Conservation (phyloP, 345 rosid genomes). For the Turritis glabra region DNA sequence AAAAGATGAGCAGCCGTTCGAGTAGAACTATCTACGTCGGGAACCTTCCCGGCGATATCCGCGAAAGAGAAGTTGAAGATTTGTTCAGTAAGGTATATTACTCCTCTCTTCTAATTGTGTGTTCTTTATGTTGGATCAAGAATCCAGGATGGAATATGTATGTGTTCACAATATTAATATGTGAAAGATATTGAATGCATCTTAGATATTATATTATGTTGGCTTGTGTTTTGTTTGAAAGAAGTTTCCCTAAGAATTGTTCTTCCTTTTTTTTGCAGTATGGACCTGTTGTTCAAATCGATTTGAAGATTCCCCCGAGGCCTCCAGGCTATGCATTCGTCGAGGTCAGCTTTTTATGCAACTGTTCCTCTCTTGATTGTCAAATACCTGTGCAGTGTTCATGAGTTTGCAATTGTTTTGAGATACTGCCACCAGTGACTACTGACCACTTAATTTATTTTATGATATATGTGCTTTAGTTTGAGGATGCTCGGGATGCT, state of each 20-base stretch:
- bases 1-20: constrained; percentile 76
- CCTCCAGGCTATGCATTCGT: constrained; percentile 99
- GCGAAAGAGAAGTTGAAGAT: constrained; percentile 96
- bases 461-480: constrained; percentile 41
- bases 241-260: neutral
- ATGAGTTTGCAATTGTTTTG: neutral
- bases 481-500: constrained; percentile 97
- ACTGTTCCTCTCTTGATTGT: neutral
- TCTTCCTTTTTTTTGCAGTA: constrained; percentile 51
- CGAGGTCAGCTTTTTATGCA: constrained; percentile 54
- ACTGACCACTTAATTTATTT: constrained; percentile 38
- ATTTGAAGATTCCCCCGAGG: constrained; percentile 95
- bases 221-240: neutral
- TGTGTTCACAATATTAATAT: neutral
- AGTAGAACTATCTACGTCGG: constrained; percentile 92
- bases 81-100: constrained; percentile 80
- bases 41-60: constrained; percentile 97
- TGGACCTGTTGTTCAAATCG: constrained; percentile 86
- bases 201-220: neutral
- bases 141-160: too few relatives aligned
- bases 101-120: neutral
- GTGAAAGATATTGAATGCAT: neutral
- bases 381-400: neutral
- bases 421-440: too few relatives aligned
- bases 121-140: neutral